A percentile compares a stretch with the other conserved stretches of the same genome.
phyloP scores from a whole-genome alignment of 1,284 basidiomycete species.

The Ganoderma leucocontextum region DNA sequence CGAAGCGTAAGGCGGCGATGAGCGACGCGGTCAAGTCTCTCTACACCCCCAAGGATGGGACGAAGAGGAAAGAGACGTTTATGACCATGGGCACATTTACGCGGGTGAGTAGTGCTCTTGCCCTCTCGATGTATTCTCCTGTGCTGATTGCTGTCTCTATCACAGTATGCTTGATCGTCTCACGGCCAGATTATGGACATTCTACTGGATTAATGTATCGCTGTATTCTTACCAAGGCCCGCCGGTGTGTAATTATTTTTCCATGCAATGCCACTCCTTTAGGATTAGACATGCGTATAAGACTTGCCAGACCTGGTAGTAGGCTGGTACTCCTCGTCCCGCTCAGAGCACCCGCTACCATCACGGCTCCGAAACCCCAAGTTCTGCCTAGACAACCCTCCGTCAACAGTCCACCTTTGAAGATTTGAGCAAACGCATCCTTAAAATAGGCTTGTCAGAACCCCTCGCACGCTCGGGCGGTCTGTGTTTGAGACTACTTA shows the following conservation, averaged over 20 bases:
- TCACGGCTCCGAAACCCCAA: neutral
- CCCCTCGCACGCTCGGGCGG: neutral
- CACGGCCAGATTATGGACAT: neutral
- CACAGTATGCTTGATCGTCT: slow-evolving; percentile 17
- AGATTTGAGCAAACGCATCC: neutral
- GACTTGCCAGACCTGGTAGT: neutral
- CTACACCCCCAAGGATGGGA: slow-evolving; percentile 61
- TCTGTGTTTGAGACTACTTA: neutral
- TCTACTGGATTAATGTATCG: neutral
- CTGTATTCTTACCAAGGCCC: neutral
- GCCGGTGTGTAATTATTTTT: neutral
- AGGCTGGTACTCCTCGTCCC: neutral
- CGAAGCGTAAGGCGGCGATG: slow-evolving; percentile 78
- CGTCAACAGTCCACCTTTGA: neutral
- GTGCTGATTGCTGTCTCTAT: neutral
- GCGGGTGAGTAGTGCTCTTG: slow-evolving; percentile 59
- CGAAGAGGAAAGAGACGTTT: slow-evolving; percentile 76
- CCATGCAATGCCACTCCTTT: neutral
- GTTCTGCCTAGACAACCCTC: neutral
- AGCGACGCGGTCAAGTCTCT: slow-evolving; percentile 78
- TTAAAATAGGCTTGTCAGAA: neutral
- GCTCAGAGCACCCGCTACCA: neutral
- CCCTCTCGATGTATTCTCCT: neutral
- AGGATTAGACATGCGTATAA: neutral
- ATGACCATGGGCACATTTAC: slow-evolving; percentile 87